These are phyloP conservation scores for Metschnikowia lochheadii DNA, from an alignment of 805 yeast species.

Conservation along the genomic window DNA sequence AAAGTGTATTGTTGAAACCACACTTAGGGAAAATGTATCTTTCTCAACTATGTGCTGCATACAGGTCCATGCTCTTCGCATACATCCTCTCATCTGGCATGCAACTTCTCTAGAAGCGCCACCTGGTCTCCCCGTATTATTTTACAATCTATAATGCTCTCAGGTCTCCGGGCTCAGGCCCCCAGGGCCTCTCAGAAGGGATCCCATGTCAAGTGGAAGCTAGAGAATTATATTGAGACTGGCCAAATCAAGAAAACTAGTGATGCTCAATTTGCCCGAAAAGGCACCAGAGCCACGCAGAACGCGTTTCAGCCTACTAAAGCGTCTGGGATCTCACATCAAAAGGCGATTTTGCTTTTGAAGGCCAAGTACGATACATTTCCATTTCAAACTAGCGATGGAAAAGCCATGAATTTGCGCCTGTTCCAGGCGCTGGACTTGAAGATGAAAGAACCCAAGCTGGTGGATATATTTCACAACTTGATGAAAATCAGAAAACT, in stretches of 20 bases:
- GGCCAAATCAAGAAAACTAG: conserved; percentile 23
- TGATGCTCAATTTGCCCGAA: conserved; percentile 15
- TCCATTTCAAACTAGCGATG: conserved; percentile 23
- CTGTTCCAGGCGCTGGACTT: conserved; percentile 24
- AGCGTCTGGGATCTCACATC: conserved; percentile 8
- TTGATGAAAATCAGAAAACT: conserved; percentile 23
- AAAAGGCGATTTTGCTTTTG: conserved; percentile 26
- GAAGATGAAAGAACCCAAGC: conserved; percentile 18
- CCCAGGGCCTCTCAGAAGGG: neutral
- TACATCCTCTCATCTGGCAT: neutral
- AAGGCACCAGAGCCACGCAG: conserved; percentile 5
- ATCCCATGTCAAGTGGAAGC: conserved; percentile 17
- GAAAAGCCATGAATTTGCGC: conserved; percentile 23
- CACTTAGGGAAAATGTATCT: neutral
- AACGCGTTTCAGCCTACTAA: conserved; percentile 3
- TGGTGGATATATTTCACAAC: conserved; percentile 26
- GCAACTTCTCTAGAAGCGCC: neutral
- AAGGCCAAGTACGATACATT: conserved; percentile 28
- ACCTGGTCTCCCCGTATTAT: neutral
- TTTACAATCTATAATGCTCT: neutral
- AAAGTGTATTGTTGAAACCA: neutral
- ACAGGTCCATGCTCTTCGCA: conserved; percentile 2
- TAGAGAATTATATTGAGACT: conserved; percentile 26
- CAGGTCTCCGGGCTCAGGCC: neutral
- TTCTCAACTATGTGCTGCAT: neutral